phyloP scores from a whole-genome alignment of 257 asterid species.

The Echites panduratus region DNA sequence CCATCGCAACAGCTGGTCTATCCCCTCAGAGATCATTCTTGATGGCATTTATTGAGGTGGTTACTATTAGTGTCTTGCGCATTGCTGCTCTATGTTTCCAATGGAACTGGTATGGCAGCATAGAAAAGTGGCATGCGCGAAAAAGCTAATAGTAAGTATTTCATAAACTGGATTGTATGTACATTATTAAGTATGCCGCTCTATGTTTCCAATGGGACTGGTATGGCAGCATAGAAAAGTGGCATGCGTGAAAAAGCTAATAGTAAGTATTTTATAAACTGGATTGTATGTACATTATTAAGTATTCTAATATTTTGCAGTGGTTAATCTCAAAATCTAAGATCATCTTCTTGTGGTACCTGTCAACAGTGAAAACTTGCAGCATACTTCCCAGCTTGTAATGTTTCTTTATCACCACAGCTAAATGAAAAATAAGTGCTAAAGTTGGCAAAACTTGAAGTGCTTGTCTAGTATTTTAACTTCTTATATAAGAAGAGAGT shows the following conservation, averaged over 20 bases:
- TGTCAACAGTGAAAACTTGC: neutral
- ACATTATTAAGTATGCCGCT: constrained; percentile 35
- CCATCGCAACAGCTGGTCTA: constrained; percentile 74
- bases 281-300: neutral
- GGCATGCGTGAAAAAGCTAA: constrained; percentile 42
- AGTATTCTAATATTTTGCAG: neutral
- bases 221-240: constrained; percentile 65
- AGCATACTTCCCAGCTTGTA: neutral
- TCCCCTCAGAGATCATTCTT: constrained; percentile 85
- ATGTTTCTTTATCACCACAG: neutral
- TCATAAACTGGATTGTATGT: neutral
- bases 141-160: constrained; percentile 28
- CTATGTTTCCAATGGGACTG: constrained; percentile 85
- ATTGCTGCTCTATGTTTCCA: constrained; percentile 70
- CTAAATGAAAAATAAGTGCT: neutral
- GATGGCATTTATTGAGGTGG: constrained; percentile 78
- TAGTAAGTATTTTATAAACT: constrained; percentile 8
- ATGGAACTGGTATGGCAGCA: constrained; percentile 80
- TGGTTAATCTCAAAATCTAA: neutral
- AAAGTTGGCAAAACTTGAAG: neutral
- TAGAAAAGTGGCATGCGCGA: constrained; percentile 52
- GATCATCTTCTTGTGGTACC: neutral
- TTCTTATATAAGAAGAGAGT: neutral
- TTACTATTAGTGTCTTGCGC: constrained; percentile 52
- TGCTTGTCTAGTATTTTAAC: neutral